Base-by-base conservation (phyloP, 176 grass and related monocot species). In the Hyparrhenia diplandra region DNA sequence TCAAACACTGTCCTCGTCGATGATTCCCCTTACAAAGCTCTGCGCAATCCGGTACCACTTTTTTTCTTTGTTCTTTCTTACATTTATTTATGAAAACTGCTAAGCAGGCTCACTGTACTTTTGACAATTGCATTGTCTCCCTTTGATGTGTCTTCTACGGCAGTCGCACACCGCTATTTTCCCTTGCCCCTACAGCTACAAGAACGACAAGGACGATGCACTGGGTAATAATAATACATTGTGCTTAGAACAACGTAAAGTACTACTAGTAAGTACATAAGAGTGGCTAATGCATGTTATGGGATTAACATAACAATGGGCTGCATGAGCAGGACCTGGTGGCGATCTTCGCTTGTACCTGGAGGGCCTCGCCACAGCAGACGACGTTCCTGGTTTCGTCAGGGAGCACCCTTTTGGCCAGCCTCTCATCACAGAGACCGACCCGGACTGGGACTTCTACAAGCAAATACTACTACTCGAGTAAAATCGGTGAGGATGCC, bases 121-220 rank as follows among this genome's bases (percentile, higher is more conserved):
- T 41, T 41, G 40, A 41, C 40, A 41, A 1, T 2, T 10, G 39
- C 39, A 40, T 40, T 40, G 39, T 10, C 40, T 41, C 41, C 41
- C 12, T 43, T 43, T 43, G 41, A 43, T 43, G 11, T 47, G 46
- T 51, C 46, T 51, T 14, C 14, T 51, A 16, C 5, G 46, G n/a
- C 14, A 97, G 94, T 75, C 82, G 57, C 45, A 91, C 76, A 97
- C 91, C 40, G 91, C 89, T 62, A 97, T 97, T 75, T 97, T 97
- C 17, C 87, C 91, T 36, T 25, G 47, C 16, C 21, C 94, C 20
- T 97, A 89, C 82, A 78, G 68, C 43, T 90, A 79, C 37, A 70
- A 27, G 18, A 81, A 88, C 37, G 11, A 82, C 82, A 54, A 72
- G 31, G 94, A 94, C 69, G 49, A 89, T 64, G 79, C 89, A n/a